Evolutionary conservation across 805 yeast genomes (phyloP).

Genomic region (Spathaspora girioi): DNA sequence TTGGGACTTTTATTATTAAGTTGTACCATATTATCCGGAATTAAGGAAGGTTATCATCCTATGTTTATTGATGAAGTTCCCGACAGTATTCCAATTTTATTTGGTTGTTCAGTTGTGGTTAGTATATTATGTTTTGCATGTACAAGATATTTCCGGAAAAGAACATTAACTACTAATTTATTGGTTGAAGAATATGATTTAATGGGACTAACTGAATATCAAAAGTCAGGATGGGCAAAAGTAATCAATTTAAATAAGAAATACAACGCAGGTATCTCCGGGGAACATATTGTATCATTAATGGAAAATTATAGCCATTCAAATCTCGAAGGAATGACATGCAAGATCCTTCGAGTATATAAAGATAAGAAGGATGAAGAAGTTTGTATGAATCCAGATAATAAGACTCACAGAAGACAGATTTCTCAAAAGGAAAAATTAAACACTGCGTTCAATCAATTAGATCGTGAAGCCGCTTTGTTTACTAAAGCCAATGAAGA

Average conservation of each 20-base stretch:
- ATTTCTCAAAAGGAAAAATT: neutral
- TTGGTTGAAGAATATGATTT: constrained; percentile 13
- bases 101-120: constrained; percentile 6
- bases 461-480: constrained; percentile 9
- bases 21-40: constrained; percentile 7
- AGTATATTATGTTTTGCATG: constrained; percentile 7
- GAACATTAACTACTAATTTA: constrained; percentile 8
- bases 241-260: constrained; percentile 13
- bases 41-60: constrained; percentile 4
- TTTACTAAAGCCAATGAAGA: constrained; percentile 2
- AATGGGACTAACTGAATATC: constrained; percentile 9
- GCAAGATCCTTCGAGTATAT: constrained; percentile 14
- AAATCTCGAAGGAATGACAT: constrained; percentile 9
- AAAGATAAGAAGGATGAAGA: constrained; percentile 2
- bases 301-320: constrained; percentile 15
- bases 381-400: neutral
- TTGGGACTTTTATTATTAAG: constrained; percentile 3
- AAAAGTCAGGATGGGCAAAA: constrained; percentile 16
- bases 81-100: constrained; percentile 7
- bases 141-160: constrained; percentile 8
- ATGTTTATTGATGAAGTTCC: constrained; percentile 5
- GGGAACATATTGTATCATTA: constrained; percentile 14
- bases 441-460: constrained; percentile 9
- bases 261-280: constrained; percentile 15
- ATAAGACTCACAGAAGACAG: neutral